A percentile compares a stretch with the other conserved stretches of the same genome.
Evolutionary conservation across 2,329 filamentous ascomycete genomes (phyloP).

Genomic region (Penicillium sumatraense): DNA sequence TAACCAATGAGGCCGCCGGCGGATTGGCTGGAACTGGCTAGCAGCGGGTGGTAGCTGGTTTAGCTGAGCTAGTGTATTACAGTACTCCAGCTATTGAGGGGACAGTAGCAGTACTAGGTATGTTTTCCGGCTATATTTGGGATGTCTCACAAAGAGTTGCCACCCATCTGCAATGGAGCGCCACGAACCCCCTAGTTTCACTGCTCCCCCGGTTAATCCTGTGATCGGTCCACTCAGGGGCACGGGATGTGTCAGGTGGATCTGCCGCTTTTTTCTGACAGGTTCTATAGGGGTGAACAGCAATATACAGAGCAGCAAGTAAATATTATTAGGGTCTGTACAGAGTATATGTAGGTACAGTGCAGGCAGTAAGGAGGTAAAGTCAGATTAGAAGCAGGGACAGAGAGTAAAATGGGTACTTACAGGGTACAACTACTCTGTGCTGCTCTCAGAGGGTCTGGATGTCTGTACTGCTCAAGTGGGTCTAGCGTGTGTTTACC

Average conservation of each 20-base stretch:
- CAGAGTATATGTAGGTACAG: neutral
- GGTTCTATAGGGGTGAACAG: too few species aligned
- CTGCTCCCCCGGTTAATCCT: slow-evolving; percentile 4
- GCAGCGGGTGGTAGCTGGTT: too few species aligned
- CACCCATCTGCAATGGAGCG: slow-evolving; percentile 8
- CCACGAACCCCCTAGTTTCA: slow-evolving; percentile 27
- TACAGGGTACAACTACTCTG: too few species aligned
- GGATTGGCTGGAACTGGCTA: neutral
- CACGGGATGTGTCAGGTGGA: neutral
- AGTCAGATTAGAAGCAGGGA: neutral
- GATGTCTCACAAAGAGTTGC: slow-evolving; percentile 23
- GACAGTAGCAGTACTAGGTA: too few species aligned
- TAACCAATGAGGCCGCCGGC: neutral
- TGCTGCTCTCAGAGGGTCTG: too few species aligned
- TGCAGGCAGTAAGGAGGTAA: slow-evolving; percentile 12
- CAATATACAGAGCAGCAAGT: too few species aligned
- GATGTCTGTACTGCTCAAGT: slow-evolving; percentile 2
- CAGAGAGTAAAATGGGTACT: neutral
- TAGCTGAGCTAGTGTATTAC: too few species aligned
- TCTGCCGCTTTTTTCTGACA: too few species aligned
- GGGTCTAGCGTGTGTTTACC: slow-evolving; percentile 11
- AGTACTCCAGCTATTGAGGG: too few species aligned
- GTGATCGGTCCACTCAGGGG: slow-evolving; percentile 10
- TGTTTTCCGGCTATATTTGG: slow-evolving; percentile 22
- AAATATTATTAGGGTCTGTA: too few species aligned